Conservation (phyloP, 2,329 filamentous ascomycete genomes). For the Trichoderma sp. region DNA sequence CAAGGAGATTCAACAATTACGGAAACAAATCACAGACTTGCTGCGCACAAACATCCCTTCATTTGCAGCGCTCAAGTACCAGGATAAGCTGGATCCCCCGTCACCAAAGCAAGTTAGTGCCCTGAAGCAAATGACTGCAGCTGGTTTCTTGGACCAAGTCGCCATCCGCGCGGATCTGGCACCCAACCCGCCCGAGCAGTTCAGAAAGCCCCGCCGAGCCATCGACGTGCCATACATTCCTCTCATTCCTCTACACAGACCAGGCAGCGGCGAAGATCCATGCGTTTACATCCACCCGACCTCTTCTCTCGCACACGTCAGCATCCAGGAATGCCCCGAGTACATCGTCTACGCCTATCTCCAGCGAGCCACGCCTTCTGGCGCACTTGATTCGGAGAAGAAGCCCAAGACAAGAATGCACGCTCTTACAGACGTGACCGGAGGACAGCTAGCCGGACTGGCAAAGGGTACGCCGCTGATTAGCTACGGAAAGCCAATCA, state of each 20-base stretch:
- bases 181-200: constrained; percentile 68
- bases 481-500: constrained; percentile 86
- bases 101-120: constrained; percentile 72
- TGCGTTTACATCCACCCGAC: constrained; percentile 88
- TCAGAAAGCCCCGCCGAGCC: constrained; percentile 75
- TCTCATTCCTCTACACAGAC: constrained; percentile 67
- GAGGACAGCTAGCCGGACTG: constrained; percentile 73
- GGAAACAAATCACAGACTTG: constrained; percentile 80
- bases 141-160: constrained; percentile 92
- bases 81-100: constrained; percentile 61
- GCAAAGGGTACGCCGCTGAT: constrained; percentile 85
- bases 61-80: constrained; percentile 60
- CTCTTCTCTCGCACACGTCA: constrained; percentile 74
- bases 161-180: constrained; percentile 90
- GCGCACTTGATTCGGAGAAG: constrained; percentile 55
- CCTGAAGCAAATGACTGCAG: constrained; percentile 87
- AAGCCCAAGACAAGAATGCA: constrained; percentile 82
- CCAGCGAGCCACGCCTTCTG: constrained; percentile 64
- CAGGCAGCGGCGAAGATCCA: constrained; percentile 54
- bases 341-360: constrained; percentile 89
- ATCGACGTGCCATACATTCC: constrained; percentile 93
- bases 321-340: constrained; percentile 74
- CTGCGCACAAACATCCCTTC: constrained; percentile 73
- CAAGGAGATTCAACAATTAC: constrained; percentile 81
- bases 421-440: constrained; percentile 78